phyloP scores from a whole-genome alignment of 192 early-diverging fungal genomes.

The Entomortierella parvispora region DNA sequence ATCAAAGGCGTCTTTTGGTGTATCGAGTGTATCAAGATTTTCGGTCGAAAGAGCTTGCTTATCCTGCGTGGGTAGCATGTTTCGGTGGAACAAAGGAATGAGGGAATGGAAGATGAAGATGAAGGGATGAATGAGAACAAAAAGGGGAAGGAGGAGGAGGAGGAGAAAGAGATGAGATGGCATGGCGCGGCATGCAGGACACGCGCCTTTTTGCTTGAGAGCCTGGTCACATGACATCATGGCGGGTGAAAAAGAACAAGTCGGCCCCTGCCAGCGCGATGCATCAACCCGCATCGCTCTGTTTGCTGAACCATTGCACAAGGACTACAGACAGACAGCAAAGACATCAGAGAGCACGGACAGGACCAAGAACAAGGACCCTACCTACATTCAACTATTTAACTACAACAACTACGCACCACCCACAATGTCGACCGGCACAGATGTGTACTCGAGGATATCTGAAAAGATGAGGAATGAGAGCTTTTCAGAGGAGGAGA shows the following conservation, averaged over 20 bases:
- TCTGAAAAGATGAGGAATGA: slow-evolving; percentile 45
- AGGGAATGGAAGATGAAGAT: neutral
- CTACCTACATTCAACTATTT: neutral
- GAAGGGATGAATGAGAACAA: neutral
- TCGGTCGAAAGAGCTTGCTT: too few relatives aligned
- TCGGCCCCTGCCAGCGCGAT: too few relatives aligned
- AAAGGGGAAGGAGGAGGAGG: neutral
- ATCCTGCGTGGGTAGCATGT: neutral
- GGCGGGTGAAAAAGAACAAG: too few relatives aligned
- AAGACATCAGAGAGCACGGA: neutral
- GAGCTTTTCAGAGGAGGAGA: slow-evolving; percentile 49
- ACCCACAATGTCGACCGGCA: neutral
- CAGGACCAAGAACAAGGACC: neutral
- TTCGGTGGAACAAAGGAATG: neutral
- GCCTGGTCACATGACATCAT: too few relatives aligned
- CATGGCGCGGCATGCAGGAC: too few relatives aligned
- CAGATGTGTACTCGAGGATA: slow-evolving; percentile 34
- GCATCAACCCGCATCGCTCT: too few relatives aligned
- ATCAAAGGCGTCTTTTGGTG: too few relatives aligned
- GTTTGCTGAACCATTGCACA: too few relatives aligned
- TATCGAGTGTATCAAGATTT: too few relatives aligned
- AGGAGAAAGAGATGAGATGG: neutral
- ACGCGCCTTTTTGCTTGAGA: neutral
- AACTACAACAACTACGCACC: neutral
- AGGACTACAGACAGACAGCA: neutral